Conservation (phyloP, 768 basidiomycete species). For the Tubosaeta sp. region DNA sequence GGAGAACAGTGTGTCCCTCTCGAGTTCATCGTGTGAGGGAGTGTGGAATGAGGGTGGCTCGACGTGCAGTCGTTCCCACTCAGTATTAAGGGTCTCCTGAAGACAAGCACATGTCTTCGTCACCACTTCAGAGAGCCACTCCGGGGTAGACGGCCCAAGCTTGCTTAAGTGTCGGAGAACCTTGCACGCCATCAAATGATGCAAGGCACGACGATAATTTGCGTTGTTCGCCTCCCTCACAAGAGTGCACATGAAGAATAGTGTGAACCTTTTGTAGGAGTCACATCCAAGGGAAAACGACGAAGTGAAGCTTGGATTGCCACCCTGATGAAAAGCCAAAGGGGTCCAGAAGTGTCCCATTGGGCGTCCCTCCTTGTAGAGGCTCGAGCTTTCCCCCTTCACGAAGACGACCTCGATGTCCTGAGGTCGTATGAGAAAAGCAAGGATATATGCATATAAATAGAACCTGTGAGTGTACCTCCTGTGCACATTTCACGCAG, state of each 20-base stretch:
- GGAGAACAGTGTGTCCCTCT: background rate
- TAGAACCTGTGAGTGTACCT: too few relatives aligned
- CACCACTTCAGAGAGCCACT: conserved; percentile 36
- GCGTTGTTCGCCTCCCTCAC: conserved; percentile 16
- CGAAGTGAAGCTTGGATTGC: conserved; percentile 24
- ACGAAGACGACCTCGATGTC: conserved; percentile 41
- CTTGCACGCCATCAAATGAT: conserved; percentile 17
- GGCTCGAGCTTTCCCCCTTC: conserved; percentile 8
- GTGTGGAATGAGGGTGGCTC: background rate
- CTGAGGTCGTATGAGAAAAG: conserved; percentile 40
- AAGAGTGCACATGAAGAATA: conserved; percentile 33
- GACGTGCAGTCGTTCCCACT: background rate
- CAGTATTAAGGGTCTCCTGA: background rate
- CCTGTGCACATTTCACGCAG: too few relatives aligned
- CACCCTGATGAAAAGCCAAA: conserved; percentile 31
- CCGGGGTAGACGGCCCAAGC: conserved; percentile 8
- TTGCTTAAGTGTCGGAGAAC: conserved; percentile 16
- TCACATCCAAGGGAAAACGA: conserved; percentile 3
- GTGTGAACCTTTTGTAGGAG: conserved; percentile 45
- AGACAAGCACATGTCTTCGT: conserved; percentile 26
- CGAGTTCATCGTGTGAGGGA: background rate
- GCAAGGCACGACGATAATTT: too few relatives aligned
- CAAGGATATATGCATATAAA: too few relatives aligned
- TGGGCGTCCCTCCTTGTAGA: too few relatives aligned
- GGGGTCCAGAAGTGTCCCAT: too few relatives aligned